Evolutionary conservation across 768 basidiomycete species (phyloP).

Genomic region (Lepiota venenata): DNA sequence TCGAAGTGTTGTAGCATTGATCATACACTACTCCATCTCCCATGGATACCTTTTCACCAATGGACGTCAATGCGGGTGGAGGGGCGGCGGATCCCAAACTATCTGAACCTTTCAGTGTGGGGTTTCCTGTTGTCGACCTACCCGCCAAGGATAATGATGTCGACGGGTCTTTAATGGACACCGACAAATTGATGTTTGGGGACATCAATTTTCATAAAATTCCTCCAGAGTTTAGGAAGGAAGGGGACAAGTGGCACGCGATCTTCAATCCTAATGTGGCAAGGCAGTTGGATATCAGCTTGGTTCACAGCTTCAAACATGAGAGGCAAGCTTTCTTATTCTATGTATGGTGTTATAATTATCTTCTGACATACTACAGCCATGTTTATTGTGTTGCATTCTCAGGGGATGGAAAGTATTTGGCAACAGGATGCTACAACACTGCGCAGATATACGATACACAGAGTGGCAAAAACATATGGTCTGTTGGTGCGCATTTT

Average conservation of each 20-base stretch:
- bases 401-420: slow-evolving; percentile 86
- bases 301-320: slow-evolving; percentile 81
- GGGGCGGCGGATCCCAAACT: no score
- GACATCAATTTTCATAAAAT: slow-evolving; percentile 40
- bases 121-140: no score
- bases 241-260: slow-evolving; percentile 84
- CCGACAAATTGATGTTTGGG: slow-evolving; percentile 29
- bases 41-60: no score
- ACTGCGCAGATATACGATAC: slow-evolving; percentile 96
- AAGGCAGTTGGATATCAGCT: slow-evolving; percentile 63
- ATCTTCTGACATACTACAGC: no score
- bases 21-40: no score
- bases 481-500: slow-evolving; percentile 44
- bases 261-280: slow-evolving; percentile 78
- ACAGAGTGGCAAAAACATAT: slow-evolving; percentile 83
- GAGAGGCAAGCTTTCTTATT: slow-evolving; percentile 54
- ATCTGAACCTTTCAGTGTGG: no score
- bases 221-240: slow-evolving; percentile 53
- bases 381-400: no score
- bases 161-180: not conserved
- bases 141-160: slow-evolving; percentile 4
- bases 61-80: no score
- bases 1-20: no score
- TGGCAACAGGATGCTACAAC: slow-evolving; percentile 91
- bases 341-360: slow-evolving; percentile 18